Base-by-base conservation (phyloP, 106 monocot genomes). In the Phalaenopsis equestris region DNA sequence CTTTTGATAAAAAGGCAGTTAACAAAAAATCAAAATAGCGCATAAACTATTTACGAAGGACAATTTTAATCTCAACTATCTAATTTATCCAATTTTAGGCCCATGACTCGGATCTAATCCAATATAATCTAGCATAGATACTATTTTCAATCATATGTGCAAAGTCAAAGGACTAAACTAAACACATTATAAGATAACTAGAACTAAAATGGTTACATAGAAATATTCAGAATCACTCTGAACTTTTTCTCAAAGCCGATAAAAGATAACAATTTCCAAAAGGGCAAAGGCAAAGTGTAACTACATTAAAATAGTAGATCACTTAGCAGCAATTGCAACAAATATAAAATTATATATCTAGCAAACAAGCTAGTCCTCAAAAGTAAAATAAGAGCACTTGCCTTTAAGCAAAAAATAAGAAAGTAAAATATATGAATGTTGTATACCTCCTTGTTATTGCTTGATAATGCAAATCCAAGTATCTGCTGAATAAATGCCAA, bases 401-500 rank as follows among this genome's bases (percentile, higher is more conserved):
- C 7, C 11, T 36, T 37, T 70, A 70, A 14, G 70, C 15, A 39
- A 39, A 30, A 70, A 70, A 70, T 39, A 70, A 70, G 4, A 18
- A 76, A 76, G 8, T 16, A 30, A 23, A 52, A 76, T 6, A 30
- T 76, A 76, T 19, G 21, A 76, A 24, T 76, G 49, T n/a, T n/a
- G 24, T 49, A 14, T 49, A 76, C 76, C 76, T 76, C 76, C 3
- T 47, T 76, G 24, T 30, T 76, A 49, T 48, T 76, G 24, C 43
- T 45, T 45, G 76, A 4, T 52, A 24, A 23, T 2, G 19, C 18
- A 76, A 16, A 76, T 52, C 48, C 48, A 2, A 76, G 12, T 8
- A 76, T 76, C 21, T 76, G 48, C 76, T 76, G 76, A 30, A 76
- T 76, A 76, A 76, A 76, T 48, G 76, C 49, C 76, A 76, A 10